Evolutionary conservation across 176 grass and related monocot genomes (phyloP).

Genomic region (Musa schizocarpa): DNA sequence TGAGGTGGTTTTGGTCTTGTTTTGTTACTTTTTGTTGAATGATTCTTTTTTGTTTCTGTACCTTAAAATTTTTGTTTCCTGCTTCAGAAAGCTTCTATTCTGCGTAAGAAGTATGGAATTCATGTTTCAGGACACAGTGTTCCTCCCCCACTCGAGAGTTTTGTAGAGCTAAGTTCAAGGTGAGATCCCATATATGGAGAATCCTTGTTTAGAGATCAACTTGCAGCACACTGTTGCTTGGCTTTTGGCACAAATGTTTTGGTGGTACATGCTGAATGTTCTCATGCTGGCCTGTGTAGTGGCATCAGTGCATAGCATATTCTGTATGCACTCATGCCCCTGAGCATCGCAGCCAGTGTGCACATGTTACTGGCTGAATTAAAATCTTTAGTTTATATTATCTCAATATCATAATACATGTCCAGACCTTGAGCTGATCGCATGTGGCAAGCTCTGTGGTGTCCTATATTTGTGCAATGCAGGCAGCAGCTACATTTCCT

Average conservation of each 20-base stretch:
- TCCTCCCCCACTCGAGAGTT: slow-evolving; percentile 66
- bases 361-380: not conserved
- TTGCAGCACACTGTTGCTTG: too few relatives aligned
- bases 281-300: not conserved
- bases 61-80: not conserved
- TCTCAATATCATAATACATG: not conserved
- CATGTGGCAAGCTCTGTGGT: not conserved
- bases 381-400: not conserved
- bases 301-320: too few relatives aligned
- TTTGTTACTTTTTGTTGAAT: not conserved
- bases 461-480: too few relatives aligned
- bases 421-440: not conserved
- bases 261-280: not conserved
- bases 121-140: slow-evolving; percentile 83
- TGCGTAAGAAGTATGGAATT: slow-evolving; percentile 65
- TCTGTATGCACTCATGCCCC: too few relatives aligned
- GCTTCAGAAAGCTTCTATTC: slow-evolving; percentile 51
- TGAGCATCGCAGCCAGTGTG: not conserved
- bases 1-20: slow-evolving; percentile 41
- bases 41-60: not conserved
- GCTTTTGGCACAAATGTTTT: not conserved
- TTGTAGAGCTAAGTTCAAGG: slow-evolving; percentile 71
- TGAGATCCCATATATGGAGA: slow-evolving; percentile 9
- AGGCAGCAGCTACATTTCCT: too few relatives aligned
- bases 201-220: too few relatives aligned